These are phyloP conservation scores for Rhizopogon roseolus DNA, from an alignment of 768 basidiomycete genomes.

Conservation along the genomic window DNA sequence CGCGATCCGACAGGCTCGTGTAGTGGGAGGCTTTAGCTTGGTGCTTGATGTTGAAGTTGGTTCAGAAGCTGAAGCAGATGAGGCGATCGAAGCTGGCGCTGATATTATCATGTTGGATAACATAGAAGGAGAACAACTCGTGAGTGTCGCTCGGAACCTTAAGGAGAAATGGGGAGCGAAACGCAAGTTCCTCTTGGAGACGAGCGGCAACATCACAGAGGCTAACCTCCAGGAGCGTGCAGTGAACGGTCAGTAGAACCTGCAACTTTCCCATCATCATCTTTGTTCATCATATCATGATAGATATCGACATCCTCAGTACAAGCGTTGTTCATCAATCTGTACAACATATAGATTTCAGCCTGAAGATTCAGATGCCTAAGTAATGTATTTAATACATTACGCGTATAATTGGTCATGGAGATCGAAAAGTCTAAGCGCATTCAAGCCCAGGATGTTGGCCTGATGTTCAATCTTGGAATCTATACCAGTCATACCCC, in stretches of 20 bases:
- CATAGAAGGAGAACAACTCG: slow-evolving; percentile 73
- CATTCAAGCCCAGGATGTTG: slow-evolving; percentile 69
- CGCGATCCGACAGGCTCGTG: slow-evolving; percentile 80
- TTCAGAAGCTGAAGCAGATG: slow-evolving; percentile 85
- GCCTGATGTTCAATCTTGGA: slow-evolving; percentile 58
- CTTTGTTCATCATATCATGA: background rate
- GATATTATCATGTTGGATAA: slow-evolving; percentile 97
- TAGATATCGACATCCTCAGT: slow-evolving; percentile 94
- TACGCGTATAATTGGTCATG: slow-evolving; percentile 13
- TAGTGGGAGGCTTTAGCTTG: slow-evolving; percentile 87
- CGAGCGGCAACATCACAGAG: slow-evolving; percentile 94
- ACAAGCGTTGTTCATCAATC: slow-evolving; percentile 90
- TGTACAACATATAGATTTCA: slow-evolving; percentile 93
- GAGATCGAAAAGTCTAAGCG: slow-evolving; percentile 63
- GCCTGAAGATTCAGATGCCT: slow-evolving; percentile 86
- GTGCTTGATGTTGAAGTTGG: slow-evolving; percentile 92
- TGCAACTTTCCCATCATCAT: background rate
- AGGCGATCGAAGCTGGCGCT: slow-evolving; percentile 95
- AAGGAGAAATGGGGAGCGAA: slow-evolving; percentile 77
- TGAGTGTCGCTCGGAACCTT: slow-evolving; percentile 60
- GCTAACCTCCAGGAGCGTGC: slow-evolving; percentile 74
- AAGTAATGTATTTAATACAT: slow-evolving; percentile 21
- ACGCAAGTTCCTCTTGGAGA: slow-evolving; percentile 86
- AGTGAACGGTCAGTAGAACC: slow-evolving; percentile 63
- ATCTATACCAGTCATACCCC: slow-evolving; percentile 38